phyloP scores from a whole-genome alignment of 2,329 filamentous ascomycete species.

The Aureobasidium vineae region DNA sequence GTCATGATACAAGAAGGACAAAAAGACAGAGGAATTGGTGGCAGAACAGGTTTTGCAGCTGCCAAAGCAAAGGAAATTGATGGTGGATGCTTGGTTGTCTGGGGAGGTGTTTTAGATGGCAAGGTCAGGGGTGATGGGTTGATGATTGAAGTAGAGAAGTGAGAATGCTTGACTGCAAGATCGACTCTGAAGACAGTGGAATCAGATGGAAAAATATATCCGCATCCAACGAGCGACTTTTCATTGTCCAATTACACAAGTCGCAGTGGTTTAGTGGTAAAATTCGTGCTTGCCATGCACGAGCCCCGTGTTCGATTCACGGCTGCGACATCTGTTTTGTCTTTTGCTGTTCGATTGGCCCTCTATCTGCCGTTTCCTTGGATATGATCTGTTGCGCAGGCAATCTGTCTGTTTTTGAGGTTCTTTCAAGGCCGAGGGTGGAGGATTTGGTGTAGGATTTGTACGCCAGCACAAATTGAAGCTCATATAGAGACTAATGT shows the following conservation, averaged over 20 bases:
- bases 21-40: slow-evolving; percentile 41
- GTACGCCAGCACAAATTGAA: background rate
- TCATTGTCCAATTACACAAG: background rate
- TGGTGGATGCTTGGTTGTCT: slow-evolving; percentile 51
- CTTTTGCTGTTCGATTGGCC: background rate
- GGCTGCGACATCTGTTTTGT: slow-evolving; percentile 19
- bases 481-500: no score
- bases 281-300: slow-evolving; percentile 26
- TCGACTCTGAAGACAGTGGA: background rate
- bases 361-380: background rate
- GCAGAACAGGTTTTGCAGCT: slow-evolving; percentile 42
- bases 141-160: slow-evolving; percentile 35
- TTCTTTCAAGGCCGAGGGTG: background rate
- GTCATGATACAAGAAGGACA: slow-evolving; percentile 38
- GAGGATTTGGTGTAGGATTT: background rate
- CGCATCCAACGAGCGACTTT: background rate
- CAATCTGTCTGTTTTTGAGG: background rate
- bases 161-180: background rate
- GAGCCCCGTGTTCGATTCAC: slow-evolving; percentile 27
- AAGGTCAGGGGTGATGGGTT: slow-evolving; percentile 44
- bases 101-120: slow-evolving; percentile 53
- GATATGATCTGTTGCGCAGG: no score
- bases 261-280: slow-evolving; percentile 27
- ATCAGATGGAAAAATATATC: background rate
- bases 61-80: slow-evolving; percentile 47